phyloP scores from a whole-genome alignment of 2,329 filamentous ascomycete species.

The Diaporthe destruens region DNA sequence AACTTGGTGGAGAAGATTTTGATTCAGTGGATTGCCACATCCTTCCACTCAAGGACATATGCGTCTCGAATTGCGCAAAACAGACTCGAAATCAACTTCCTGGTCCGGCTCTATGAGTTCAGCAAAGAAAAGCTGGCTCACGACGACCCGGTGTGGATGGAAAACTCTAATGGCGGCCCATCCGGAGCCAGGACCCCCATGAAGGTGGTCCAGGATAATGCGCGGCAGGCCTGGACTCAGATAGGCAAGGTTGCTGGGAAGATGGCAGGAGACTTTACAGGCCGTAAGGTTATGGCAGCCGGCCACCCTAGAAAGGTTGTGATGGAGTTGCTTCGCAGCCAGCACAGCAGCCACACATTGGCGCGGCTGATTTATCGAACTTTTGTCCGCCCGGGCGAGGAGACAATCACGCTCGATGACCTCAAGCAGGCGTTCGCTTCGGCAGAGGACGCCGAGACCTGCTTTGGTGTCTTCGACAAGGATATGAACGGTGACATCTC shows the following conservation, averaged over 20 bases:
- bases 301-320: slow-evolving; percentile 89
- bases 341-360: slow-evolving; percentile 81
- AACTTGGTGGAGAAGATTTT: slow-evolving; percentile 94
- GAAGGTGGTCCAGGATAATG: slow-evolving; percentile 78
- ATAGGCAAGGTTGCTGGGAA: slow-evolving; percentile 88
- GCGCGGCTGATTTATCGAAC: slow-evolving; percentile 91
- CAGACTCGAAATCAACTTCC: slow-evolving; percentile 83
- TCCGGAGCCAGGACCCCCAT: slow-evolving; percentile 81
- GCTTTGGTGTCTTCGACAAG: slow-evolving; percentile 94
- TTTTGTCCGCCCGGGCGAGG: slow-evolving; percentile 79
- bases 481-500: slow-evolving; percentile 97
- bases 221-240: slow-evolving; percentile 80
- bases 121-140: slow-evolving; percentile 79
- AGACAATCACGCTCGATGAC: slow-evolving; percentile 84
- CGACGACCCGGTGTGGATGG: slow-evolving; percentile 62
- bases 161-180: slow-evolving; percentile 49
- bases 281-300: slow-evolving; percentile 73
- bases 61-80: slow-evolving; percentile 91
- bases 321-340: slow-evolving; percentile 79
- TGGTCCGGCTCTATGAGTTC: slow-evolving; percentile 73
- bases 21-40: slow-evolving; percentile 94
- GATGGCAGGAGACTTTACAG: slow-evolving; percentile 92
- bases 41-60: slow-evolving; percentile 92
- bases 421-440: slow-evolving; percentile 83
- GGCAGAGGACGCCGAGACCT: slow-evolving; percentile 87